A percentile compares a stretch with the other conserved stretches of the same genome.
phyloP scores from a whole-genome alignment of 768 basidiomycete species.

The Fomitopsis pulvina region DNA sequence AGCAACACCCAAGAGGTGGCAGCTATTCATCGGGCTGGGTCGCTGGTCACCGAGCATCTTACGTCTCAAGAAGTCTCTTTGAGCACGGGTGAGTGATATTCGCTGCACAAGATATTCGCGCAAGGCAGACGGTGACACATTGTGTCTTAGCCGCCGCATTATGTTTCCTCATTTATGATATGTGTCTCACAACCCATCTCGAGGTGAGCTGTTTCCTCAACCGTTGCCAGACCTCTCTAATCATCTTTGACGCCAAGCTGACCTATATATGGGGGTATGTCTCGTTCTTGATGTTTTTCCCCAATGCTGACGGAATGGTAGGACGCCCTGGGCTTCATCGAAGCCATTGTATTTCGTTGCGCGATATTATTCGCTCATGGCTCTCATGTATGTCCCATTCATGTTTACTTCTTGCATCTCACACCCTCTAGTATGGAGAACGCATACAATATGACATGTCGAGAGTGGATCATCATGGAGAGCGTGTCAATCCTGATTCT shows the following conservation, averaged over 20 bases:
- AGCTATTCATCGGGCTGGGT: too few species aligned
- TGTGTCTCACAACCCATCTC: slow-evolving; percentile 8
- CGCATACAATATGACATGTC: slow-evolving; percentile 4
- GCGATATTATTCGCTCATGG: slow-evolving; percentile 10
- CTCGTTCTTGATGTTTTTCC: too few species aligned
- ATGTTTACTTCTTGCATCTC: not conserved
- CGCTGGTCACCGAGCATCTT: too few species aligned
- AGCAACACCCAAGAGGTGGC: too few species aligned
- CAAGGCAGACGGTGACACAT: too few species aligned
- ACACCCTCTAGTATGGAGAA: slow-evolving; percentile 5
- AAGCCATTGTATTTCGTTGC: slow-evolving; percentile 10
- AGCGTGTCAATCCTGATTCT: slow-evolving; percentile 8
- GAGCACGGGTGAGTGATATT: too few species aligned
- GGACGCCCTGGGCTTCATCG: slow-evolving; percentile 8
- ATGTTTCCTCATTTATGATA: slow-evolving; percentile 9
- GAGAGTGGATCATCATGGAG: slow-evolving; percentile 12
- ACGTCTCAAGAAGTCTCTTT: too few species aligned
- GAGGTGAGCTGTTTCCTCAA: slow-evolving; percentile 6
- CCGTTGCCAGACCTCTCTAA: not conserved
- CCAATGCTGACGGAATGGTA: not conserved
- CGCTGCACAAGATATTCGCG: too few species aligned
- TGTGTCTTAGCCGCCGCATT: slow-evolving; percentile 6
- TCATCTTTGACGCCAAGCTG: not conserved
- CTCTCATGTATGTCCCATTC: slow-evolving; percentile 8
- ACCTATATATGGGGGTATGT: slow-evolving; percentile 10